A percentile compares a stretch with the other conserved stretches of the same genome.
Conservation (phyloP, 2,329 filamentous ascomycete genomes). For the Fusarium sp. region DNA sequence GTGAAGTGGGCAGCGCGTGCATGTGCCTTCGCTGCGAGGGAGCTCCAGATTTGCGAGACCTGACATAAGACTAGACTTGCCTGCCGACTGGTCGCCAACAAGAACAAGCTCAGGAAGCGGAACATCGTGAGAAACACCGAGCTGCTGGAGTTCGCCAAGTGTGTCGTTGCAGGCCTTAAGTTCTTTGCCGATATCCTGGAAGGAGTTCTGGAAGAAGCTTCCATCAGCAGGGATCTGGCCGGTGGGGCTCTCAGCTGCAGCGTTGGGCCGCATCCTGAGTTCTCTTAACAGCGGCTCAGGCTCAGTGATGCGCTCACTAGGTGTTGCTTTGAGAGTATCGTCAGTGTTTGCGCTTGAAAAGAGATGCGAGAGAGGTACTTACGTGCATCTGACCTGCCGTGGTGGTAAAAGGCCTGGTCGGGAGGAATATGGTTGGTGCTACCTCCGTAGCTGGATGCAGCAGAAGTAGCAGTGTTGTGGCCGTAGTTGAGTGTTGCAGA, state of each 20-base stretch:
- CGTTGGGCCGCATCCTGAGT: conserved; percentile 50
- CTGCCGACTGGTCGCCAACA: conserved; percentile 86
- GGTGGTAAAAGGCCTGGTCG: conserved; percentile 45
- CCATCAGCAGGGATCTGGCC: conserved; percentile 49
- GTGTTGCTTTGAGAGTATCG: conserved; percentile 50
- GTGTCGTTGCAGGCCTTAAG: conserved; percentile 75
- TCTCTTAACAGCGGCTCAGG: conserved; percentile 56
- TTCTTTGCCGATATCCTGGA: conserved; percentile 69
- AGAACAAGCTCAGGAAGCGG: conserved; percentile 83
- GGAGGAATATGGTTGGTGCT: conserved; percentile 25
- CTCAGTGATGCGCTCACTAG: conserved; percentile 54
- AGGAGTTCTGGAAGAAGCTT: conserved; percentile 59
- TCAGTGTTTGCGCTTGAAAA: conserved; percentile 16
- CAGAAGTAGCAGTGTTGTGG: conserved; percentile 18
- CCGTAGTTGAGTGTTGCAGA: conserved; percentile 25
- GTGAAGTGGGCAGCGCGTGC: conserved; percentile 84
- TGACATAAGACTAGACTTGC: conserved; percentile 79
- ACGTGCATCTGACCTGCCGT: conserved; percentile 57
- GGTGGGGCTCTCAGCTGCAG: conserved; percentile 41
- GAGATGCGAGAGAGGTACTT: conserved; percentile 40
- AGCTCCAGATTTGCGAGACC: conserved; percentile 77
- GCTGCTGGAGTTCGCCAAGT: conserved; percentile 75
- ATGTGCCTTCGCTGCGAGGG: conserved; percentile 77
- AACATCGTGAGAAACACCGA: conserved; percentile 79
- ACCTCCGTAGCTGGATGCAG: conserved; percentile 38